Conservation (phyloP, 306 rosid species). For the Datisca glomerata region DNA sequence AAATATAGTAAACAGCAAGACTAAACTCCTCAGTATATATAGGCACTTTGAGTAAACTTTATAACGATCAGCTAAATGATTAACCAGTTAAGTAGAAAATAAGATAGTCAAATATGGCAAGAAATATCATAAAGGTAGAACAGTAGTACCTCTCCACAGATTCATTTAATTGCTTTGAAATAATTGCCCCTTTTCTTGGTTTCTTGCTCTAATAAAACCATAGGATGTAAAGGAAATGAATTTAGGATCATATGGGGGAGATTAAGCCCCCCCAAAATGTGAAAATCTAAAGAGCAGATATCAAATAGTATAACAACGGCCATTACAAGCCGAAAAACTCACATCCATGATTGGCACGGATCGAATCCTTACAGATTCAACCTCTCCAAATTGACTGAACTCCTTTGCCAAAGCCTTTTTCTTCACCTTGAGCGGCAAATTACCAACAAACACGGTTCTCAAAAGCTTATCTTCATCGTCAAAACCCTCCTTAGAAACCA, state of each 20-base stretch:
- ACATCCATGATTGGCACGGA: conserved; percentile 83
- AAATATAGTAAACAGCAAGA: too few species aligned
- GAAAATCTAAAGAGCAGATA: not conserved
- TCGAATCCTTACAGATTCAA: conserved; percentile 88
- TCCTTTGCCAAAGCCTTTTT: conserved; percentile 68
- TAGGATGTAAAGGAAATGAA: too few species aligned
- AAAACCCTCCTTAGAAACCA: conserved; percentile 71
- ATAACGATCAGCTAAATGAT: too few species aligned
- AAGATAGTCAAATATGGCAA: not conserved
- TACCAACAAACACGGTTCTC: conserved; percentile 93
- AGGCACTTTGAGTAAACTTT: too few species aligned
- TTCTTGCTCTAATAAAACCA: conserved; percentile 55
- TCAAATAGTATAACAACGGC: not conserved
- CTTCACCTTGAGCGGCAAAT: conserved; percentile 65
- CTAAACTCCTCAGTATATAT: too few species aligned
- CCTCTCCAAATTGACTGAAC: conserved; percentile 74
- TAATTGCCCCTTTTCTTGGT: conserved; percentile 79
- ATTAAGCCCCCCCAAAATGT: too few species aligned
- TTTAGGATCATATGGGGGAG: too few species aligned
- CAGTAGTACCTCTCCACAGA: conserved; percentile 56
- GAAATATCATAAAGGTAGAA: not conserved
- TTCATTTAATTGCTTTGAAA: conserved; percentile 57
- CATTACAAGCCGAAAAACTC: conserved; percentile 21
- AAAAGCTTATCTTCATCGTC: conserved; percentile 78
- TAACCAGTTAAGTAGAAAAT: too few species aligned